Base-by-base conservation (phyloP, 2,329 filamentous ascomycete species). In the Botryotinia globosa region DNA sequence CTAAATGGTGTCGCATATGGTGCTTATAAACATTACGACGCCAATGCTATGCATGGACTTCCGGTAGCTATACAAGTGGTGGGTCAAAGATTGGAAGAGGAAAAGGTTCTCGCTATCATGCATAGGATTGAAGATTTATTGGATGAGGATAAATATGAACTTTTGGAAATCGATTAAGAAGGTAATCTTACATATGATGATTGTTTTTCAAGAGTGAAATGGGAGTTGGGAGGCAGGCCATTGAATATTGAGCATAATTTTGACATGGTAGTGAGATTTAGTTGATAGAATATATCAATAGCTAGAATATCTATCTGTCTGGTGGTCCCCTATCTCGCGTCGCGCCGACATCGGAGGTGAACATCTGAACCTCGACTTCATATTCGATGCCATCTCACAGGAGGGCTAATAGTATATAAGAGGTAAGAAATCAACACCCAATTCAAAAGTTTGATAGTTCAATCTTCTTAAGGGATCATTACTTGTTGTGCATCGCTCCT, bases 21-120 rank as follows among this genome's bases (percentile, higher is more conserved):
- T 4, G 94, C 93, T 0, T 97, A 96, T 82, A 94, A 92, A 82
- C 87, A 94, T 77, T 98, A 98, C 80, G 89, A 98, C 80, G 90
- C 93, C 0, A 83, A 85, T 22, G 89, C 89, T 73, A 98, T 98
- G 94, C 91, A 93, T 64, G 94, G 94, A 0, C 84, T 98, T 58
- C 95, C 95, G 0, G 93, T 97, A 0, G 94, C 89, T 0, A 90
- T 98, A 12, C 79, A 81, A 68, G 66, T 81, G 48, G 78, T 80
- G 20, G 79, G 79, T 1, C 77, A 79, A 72, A 75, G 79, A 70
- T 74, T 81, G 39, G 77, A 80, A 62, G 79, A 81, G 67, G 79
- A 81, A 73, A 81, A 80, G 65, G 77, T 80, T 2, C 74, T 83
- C 58, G 80, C 80, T 39, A 77, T 83, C 37, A 82, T 82, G 71